Evolutionary conservation across 78 protist species (phyloP).

Genomic region (Blattamonas nauphoetae): DNA sequence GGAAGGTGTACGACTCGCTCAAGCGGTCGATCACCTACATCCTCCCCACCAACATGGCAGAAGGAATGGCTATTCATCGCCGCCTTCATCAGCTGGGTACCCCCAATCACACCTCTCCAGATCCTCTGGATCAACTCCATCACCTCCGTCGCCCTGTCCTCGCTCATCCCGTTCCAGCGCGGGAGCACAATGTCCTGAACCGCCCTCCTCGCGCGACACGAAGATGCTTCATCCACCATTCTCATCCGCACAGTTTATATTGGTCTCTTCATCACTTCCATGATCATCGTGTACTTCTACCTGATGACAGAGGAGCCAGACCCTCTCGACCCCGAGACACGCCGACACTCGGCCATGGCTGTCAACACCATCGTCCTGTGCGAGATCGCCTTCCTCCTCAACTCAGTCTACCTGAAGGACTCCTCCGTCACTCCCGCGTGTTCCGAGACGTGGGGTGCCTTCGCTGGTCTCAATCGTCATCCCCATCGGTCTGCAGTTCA

Average conservation of each 20-base stretch:
- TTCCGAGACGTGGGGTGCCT: no score
- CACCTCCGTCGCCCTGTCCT: constrained; percentile 16
- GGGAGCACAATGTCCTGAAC: constrained; percentile 4
- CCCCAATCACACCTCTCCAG: constrained; percentile 42
- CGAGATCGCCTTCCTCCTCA: not conserved
- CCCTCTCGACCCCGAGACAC: not conserved
- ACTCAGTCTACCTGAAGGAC: not conserved
- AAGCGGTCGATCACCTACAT: constrained; percentile 65
- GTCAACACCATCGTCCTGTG: not conserved
- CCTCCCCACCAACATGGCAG: constrained; percentile 64
- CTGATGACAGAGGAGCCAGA: not conserved
- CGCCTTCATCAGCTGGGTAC: constrained; percentile 2
- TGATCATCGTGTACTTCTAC: not conserved
- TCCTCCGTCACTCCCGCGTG: no score
- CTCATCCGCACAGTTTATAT: not conserved
- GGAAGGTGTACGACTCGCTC: constrained; percentile 58
- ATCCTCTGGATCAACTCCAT: constrained; percentile 71
- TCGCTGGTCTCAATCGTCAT: no score
- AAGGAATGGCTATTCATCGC: constrained; percentile 42
- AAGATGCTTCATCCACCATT: not conserved
- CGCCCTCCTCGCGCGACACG: not conserved
- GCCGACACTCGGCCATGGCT: not conserved
- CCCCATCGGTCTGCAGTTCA: no score
- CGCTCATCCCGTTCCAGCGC: not conserved
- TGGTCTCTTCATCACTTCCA: not conserved